Evolutionary conservation across 768 basidiomycete species (phyloP).

Genomic region (Calocera viscosa): DNA sequence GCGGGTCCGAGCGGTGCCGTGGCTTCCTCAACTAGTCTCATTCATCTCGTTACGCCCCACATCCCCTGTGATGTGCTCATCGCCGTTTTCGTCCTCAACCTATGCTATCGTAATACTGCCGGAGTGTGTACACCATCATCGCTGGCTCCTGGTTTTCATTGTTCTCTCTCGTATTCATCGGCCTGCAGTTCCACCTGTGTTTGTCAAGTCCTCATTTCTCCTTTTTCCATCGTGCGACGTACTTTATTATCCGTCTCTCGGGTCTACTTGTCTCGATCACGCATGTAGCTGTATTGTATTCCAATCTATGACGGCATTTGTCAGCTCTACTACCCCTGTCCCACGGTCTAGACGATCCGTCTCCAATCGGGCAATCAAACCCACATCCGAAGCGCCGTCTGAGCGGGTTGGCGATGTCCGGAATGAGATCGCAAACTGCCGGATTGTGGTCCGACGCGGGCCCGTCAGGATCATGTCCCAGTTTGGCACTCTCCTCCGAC

Average conservation of each 20-base stretch:
- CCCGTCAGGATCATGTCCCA: too few species aligned
- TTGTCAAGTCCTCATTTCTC: not conserved
- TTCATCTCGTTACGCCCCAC: not conserved
- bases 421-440: too few species aligned
- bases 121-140: not conserved
- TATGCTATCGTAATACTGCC: not conserved
- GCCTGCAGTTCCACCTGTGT: not conserved
- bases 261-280: conserved; percentile 1
- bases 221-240: not conserved
- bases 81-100: not conserved
- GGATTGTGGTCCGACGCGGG: too few species aligned
- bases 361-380: too few species aligned
- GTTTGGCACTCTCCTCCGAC: too few species aligned
- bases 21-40: conserved; percentile 78
- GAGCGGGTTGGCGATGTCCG: too few species aligned
- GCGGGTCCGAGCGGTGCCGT: conserved; percentile 81
- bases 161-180: not conserved
- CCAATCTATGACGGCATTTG: not conserved
- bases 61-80: not conserved
- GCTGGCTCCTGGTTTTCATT: not conserved
- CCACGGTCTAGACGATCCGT: too few species aligned
- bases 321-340: not conserved
- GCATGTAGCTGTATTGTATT: conserved; percentile 8
- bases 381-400: too few species aligned
- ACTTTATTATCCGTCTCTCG: not conserved